phyloP scores from a whole-genome alignment of 2,329 filamentous ascomycete genomes.

The Penicillium sp. region DNA sequence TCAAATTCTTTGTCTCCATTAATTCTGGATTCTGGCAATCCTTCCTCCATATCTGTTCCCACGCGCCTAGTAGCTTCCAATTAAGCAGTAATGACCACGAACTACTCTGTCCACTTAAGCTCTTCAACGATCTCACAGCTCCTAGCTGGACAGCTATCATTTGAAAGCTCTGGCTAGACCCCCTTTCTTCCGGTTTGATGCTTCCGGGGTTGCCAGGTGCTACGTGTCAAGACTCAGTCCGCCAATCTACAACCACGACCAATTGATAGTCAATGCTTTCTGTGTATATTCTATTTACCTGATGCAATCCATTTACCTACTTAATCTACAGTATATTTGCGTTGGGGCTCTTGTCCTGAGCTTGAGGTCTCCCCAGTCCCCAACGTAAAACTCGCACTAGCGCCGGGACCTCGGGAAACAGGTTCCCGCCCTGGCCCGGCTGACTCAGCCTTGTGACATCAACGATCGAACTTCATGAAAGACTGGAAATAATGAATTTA shows the following conservation, averaged over 20 bases:
- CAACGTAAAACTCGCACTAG: constrained; percentile 22
- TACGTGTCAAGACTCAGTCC: constrained; percentile 8
- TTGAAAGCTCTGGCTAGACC: neutral
- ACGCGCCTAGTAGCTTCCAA: neutral
- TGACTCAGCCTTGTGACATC: constrained; percentile 22
- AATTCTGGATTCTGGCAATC: neutral
- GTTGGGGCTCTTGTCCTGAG: neutral
- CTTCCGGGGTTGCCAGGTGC: constrained; percentile 1
- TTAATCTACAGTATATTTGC: neutral
- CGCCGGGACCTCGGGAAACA: constrained; percentile 22
- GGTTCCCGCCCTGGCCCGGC: constrained; percentile 16
- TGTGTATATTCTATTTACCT: neutral
- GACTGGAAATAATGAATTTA: neutral
- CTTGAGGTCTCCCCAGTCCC: constrained; percentile 8
- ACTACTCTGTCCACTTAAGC: neutral
- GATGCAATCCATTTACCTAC: neutral
- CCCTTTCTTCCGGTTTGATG: constrained; percentile 3
- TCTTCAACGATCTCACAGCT: neutral
- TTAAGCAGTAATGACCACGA: neutral
- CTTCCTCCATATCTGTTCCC: neutral
- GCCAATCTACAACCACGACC: constrained; percentile 4
- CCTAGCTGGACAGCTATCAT: neutral
- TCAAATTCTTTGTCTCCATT: constrained; percentile 7
- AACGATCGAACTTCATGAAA: neutral
- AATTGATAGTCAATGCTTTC: constrained; percentile 14